Conservation (phyloP, 2,329 filamentous ascomycete genomes). For the Fusarium subglutinans region DNA sequence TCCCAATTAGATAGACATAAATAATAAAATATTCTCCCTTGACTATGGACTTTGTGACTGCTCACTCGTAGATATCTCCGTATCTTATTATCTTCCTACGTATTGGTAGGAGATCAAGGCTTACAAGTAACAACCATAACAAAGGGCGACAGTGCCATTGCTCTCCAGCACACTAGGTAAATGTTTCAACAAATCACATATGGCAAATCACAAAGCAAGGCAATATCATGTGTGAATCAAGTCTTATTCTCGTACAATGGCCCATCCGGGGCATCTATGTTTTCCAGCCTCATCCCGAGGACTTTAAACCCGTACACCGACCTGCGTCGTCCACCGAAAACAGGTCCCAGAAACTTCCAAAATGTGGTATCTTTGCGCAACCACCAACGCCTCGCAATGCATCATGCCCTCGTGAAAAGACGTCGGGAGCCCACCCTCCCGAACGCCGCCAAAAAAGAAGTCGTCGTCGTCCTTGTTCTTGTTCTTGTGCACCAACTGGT, state of each 20-base stretch:
- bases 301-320: conserved; percentile 6
- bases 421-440: conserved; percentile 6
- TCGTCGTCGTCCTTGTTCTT: background rate
- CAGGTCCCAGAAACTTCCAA: conserved; percentile 9
- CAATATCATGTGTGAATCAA: background rate
- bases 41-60: background rate
- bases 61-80: background rate
- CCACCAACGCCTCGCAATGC: conserved; percentile 36
- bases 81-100: background rate
- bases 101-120: background rate
- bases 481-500: background rate
- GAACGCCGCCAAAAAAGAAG: conserved; percentile 19
- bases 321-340: conserved; percentile 26
- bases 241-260: background rate
- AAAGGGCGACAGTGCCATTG: background rate
- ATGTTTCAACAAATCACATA: background rate
- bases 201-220: background rate
- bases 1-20: background rate
- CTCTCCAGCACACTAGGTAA: background rate
- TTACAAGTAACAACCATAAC: background rate
- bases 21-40: background rate
- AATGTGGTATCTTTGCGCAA: conserved; percentile 34
- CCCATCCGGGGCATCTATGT: background rate
- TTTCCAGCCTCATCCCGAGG: conserved; percentile 24
- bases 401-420: conserved; percentile 24